Evolutionary conservation across 2,329 filamentous ascomycete species (phyloP).

Genomic region (Fusarium chuoi): DNA sequence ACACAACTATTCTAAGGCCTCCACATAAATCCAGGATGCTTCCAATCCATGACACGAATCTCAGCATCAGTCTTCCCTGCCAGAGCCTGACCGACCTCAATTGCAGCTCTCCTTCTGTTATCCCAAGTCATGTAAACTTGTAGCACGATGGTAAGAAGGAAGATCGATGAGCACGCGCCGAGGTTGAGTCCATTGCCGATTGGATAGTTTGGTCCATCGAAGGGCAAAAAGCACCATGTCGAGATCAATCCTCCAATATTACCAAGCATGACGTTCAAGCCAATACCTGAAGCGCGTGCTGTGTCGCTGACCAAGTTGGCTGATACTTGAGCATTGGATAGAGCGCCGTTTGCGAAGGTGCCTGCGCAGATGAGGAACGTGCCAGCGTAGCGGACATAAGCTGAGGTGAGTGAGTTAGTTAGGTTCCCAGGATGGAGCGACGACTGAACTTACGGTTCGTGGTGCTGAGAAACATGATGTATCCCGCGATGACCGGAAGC

Average conservation of each 20-base stretch:
- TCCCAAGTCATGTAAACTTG: constrained; percentile 18
- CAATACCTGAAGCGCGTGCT: constrained; percentile 32
- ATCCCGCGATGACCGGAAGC: constrained; percentile 69
- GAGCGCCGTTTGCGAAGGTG: constrained; percentile 56
- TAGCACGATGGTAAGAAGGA: background rate
- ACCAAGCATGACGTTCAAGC: constrained; percentile 39
- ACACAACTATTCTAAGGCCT: background rate
- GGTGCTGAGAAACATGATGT: constrained; percentile 70
- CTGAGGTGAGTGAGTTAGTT: background rate
- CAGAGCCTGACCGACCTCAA: constrained; percentile 6
- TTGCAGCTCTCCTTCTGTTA: background rate
- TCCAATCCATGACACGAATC: constrained; percentile 20
- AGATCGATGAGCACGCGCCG: constrained; percentile 11
- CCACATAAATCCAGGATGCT: constrained; percentile 21
- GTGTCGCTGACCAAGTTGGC: constrained; percentile 32
- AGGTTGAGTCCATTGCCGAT: constrained; percentile 71
- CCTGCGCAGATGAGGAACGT: constrained; percentile 60
- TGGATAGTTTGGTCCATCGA: constrained; percentile 70
- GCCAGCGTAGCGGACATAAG: constrained; percentile 66
- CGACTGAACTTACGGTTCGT: constrained; percentile 39
- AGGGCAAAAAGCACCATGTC: constrained; percentile 72
- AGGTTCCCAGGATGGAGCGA: accelerated
- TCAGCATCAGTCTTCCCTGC: constrained; percentile 8
- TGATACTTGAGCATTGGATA: constrained; percentile 21
- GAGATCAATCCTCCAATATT: constrained; percentile 70